Conservation (phyloP, 371 early-diverging fungal genomes). For the Ordospora colligata region DNA sequence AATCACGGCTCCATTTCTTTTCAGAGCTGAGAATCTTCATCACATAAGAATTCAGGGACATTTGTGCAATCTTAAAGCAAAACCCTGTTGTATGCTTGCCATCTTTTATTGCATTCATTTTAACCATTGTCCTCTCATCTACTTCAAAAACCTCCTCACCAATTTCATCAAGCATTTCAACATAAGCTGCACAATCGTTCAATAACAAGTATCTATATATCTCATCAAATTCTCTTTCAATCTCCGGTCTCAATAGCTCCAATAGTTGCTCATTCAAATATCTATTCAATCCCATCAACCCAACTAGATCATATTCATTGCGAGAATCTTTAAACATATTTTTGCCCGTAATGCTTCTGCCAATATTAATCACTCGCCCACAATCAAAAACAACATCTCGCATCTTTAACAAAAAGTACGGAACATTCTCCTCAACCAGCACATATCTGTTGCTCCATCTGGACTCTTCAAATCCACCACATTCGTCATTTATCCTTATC, state of each 20-base stretch:
- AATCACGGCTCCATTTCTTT: not conserved
- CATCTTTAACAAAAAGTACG: not conserved
- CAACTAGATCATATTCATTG: not conserved
- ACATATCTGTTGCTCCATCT: conserved; percentile 7
- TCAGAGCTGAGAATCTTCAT: not conserved
- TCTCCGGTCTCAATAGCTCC: not conserved
- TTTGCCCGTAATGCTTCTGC: not conserved
- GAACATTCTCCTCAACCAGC: not conserved
- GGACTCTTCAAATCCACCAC: not conserved
- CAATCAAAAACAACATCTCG: not conserved
- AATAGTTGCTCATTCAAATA: not conserved
- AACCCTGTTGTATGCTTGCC: not conserved
- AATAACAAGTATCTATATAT: conserved; percentile 1
- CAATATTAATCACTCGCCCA: not conserved
- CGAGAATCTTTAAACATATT: not conserved
- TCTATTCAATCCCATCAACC: not conserved
- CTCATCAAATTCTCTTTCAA: conserved; percentile 1
- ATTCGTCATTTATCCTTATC: not conserved
- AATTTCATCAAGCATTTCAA: conserved; percentile 16
- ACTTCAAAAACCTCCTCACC: not conserved
- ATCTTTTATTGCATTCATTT: conserved; percentile 22
- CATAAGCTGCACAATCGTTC: conserved; percentile 10
- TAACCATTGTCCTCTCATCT: conserved; percentile 1
- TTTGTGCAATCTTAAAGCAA: not conserved
- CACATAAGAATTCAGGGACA: not conserved